phyloP scores from a whole-genome alignment of 805 yeast genomes.

The Candida saitoana region DNA sequence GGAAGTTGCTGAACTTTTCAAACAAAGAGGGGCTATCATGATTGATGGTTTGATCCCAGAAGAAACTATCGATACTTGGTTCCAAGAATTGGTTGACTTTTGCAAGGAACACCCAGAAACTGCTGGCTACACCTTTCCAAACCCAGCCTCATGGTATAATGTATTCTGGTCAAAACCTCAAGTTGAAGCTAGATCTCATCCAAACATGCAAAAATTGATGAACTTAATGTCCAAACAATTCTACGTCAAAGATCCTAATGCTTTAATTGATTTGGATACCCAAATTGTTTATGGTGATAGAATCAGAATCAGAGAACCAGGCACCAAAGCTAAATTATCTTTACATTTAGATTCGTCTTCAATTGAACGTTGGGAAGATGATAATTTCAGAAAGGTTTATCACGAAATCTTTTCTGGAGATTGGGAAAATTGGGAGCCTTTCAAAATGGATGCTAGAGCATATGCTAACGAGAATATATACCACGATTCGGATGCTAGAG shows the following conservation, averaged over 20 bases:
- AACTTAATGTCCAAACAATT: constrained; percentile 15
- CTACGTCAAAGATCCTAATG: constrained; percentile 14
- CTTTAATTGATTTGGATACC: constrained; percentile 23
- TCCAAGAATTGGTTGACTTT: constrained; percentile 13
- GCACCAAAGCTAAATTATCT: constrained; percentile 28
- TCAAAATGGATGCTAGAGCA: constrained; percentile 29
- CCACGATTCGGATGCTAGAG: constrained; percentile 11
- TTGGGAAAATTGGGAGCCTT: constrained; percentile 45
- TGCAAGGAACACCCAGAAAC: constrained; percentile 22
- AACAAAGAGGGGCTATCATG: constrained; percentile 14
- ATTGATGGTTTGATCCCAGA: constrained; percentile 14
- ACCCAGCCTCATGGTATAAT: constrained; percentile 29
- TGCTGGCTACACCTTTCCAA: constrained; percentile 23
- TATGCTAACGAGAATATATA: constrained; percentile 31
- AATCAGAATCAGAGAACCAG: constrained; percentile 37
- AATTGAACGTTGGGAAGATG: constrained; percentile 45
- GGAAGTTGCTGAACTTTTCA: constrained; percentile 9
- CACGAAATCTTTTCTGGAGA: constrained; percentile 31
- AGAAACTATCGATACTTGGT: constrained; percentile 14
- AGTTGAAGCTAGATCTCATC: constrained; percentile 35
- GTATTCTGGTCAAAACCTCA: constrained; percentile 41
- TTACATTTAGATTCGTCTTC: constrained; percentile 40
- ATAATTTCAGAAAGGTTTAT: constrained; percentile 32
- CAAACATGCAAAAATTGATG: constrained; percentile 26
- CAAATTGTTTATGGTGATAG: constrained; percentile 40